Evolutionary conservation across 176 grass and related monocot genomes (phyloP).

Genomic region (Oryza meridionalis): DNA sequence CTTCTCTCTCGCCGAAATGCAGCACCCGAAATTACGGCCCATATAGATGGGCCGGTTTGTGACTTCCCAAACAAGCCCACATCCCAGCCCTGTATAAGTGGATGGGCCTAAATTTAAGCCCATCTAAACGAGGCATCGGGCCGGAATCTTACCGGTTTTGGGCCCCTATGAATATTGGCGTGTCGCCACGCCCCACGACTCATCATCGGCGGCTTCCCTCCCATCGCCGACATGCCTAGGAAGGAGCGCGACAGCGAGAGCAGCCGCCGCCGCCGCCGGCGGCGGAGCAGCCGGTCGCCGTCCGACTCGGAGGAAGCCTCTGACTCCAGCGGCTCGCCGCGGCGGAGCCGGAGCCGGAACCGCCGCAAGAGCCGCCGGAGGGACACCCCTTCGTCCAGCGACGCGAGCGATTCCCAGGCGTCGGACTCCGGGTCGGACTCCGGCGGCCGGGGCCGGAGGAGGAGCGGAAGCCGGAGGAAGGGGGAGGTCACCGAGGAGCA

Average conservation of each 20-base stretch:
- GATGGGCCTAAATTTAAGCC: not conserved
- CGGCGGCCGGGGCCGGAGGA: constrained; percentile 3
- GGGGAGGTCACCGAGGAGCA: constrained; percentile 84
- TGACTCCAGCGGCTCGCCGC: constrained; percentile 34
- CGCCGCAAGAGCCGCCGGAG: constrained; percentile 43
- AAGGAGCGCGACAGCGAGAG: constrained; percentile 50
- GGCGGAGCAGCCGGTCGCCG: constrained; percentile 46
- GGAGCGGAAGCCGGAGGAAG: constrained; percentile 25
- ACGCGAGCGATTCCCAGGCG: constrained; percentile 48
- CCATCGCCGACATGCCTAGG: constrained; percentile 45
- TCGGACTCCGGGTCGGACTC: constrained; percentile 65
- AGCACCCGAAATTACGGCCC: too few species aligned
- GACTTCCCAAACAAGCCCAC: too few species aligned
- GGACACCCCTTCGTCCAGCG: constrained; percentile 48
- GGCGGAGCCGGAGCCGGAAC: constrained; percentile 37
- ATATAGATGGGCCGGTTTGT: too few species aligned
- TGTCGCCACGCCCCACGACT: not conserved
- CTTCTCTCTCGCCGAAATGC: too few species aligned
- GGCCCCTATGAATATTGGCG: not conserved
- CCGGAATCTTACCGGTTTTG: not conserved
- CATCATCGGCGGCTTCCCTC: not conserved
- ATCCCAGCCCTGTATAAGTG: too few species aligned
- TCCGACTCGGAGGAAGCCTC: constrained; percentile 41
- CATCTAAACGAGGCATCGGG: not conserved
- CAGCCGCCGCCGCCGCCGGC: constrained; percentile 32